phyloP scores from a whole-genome alignment of 2,329 filamentous ascomycete genomes.

The Coniochaeta sp. region DNA sequence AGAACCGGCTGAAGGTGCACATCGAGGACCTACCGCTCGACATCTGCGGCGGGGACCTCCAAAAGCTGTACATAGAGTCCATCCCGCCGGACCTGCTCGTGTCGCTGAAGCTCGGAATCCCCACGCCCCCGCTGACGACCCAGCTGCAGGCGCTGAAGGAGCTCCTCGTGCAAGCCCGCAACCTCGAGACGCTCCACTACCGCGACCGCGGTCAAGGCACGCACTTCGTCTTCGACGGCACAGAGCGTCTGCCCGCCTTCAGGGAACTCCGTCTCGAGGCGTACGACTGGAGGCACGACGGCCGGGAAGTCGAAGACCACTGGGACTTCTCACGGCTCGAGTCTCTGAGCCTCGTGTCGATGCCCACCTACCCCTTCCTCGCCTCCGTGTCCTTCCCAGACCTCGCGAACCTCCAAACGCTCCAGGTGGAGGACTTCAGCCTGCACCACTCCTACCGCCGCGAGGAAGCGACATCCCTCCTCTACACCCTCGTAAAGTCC shows the following conservation, averaged over 20 bases:
- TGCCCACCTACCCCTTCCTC: constrained; percentile 37
- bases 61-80: constrained; percentile 26
- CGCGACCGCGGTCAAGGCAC: constrained; percentile 37
- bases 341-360: constrained; percentile 31
- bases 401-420: constrained; percentile 25
- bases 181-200: constrained; percentile 32
- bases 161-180: constrained; percentile 28
- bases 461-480: constrained; percentile 28
- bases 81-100: constrained; percentile 30
- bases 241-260: constrained; percentile 35
- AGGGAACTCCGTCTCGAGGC: constrained; percentile 32
- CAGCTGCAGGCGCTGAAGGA: constrained; percentile 33
- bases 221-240: constrained; percentile 29
- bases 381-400: constrained; percentile 28
- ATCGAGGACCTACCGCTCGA: constrained; percentile 34
- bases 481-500: constrained; percentile 30
- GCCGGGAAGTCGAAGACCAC: constrained; percentile 27
- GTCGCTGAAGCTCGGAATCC: constrained; percentile 31
- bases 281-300: constrained; percentile 41
- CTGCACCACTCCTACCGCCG: constrained; percentile 29
- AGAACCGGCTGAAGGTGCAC: constrained; percentile 23
- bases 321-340: constrained; percentile 39
- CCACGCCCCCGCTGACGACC: constrained; percentile 31
- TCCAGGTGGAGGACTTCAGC: constrained; percentile 38
- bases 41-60: constrained; percentile 14